Conservation (phyloP, 148 eudicot genomes). For the Persicaria tinctoria region DNA sequence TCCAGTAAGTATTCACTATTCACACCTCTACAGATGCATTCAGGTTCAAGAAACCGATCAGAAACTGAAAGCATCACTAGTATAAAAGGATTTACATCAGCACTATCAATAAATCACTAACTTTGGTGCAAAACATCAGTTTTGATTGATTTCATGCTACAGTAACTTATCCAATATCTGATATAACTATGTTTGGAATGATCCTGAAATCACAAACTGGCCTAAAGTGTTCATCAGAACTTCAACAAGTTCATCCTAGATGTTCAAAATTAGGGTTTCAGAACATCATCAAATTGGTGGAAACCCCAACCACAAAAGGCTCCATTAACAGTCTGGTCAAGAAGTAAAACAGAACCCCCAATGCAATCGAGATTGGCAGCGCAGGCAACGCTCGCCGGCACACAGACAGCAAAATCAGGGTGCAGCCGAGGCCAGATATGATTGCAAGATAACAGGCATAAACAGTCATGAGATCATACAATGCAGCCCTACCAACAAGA, state of each 20-base stretch:
- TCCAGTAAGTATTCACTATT: neutral
- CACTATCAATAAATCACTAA: neutral
- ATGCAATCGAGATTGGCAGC: conserved; percentile 76
- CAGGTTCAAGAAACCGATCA: neutral
- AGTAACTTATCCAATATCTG: neutral
- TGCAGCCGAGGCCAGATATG: conserved; percentile 88
- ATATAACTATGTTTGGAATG: neutral
- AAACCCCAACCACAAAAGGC: conserved; percentile 82
- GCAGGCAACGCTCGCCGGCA: conserved; percentile 87
- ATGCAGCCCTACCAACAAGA: conserved; percentile 96
- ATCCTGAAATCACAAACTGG: neutral
- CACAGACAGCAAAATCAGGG: conserved; percentile 76
- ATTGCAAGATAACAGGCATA: conserved; percentile 98
- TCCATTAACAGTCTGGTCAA: conserved; percentile 91
- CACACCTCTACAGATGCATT: neutral
- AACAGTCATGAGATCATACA: conserved; percentile 98
- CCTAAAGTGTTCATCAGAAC: no score
- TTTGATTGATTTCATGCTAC: neutral
- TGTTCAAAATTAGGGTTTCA: conserved; percentile 20
- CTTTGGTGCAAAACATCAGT: neutral
- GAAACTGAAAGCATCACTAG: neutral
- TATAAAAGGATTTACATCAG: neutral
- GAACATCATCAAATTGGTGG: conserved; percentile 85
- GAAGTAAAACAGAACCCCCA: conserved; percentile 85
- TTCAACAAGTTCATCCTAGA: neutral